phyloP scores from a whole-genome alignment of 192 early-diverging fungal genomes.

The Entomortierella parvispora region DNA sequence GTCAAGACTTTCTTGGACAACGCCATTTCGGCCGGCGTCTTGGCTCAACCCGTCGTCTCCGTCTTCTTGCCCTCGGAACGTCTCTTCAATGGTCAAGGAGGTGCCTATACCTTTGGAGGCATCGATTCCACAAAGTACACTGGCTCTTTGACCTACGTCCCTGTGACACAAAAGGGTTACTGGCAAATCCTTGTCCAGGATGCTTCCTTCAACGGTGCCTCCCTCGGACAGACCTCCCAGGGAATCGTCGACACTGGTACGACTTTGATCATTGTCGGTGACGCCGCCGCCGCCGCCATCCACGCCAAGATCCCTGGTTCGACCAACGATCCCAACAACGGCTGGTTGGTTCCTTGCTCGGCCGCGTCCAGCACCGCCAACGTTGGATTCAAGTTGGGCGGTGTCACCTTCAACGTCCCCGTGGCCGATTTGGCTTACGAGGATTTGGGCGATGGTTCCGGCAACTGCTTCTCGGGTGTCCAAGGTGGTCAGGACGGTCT shows the following conservation, averaged over 20 bases:
- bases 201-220: constrained; percentile 40
- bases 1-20: constrained; percentile 61
- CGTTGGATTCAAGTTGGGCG: constrained; percentile 34
- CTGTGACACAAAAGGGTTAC: constrained; percentile 57
- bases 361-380: constrained; percentile 8
- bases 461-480: constrained; percentile 14
- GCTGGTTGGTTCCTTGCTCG: not conserved
- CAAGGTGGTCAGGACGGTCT: constrained; percentile 18
- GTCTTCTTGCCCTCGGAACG: constrained; percentile 62
- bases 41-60: constrained; percentile 64
- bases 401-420: constrained; percentile 34
- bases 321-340: not conserved
- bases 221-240: constrained; percentile 11
- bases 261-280: constrained; percentile 64
- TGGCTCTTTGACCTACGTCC: constrained; percentile 60
- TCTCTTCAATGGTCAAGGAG: constrained; percentile 41
- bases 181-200: constrained; percentile 62
- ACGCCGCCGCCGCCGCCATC: constrained; percentile 59
- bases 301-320: constrained; percentile 28
- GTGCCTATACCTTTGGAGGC: constrained; percentile 64
- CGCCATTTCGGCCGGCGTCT: constrained; percentile 58
- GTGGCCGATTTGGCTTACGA: constrained; percentile 32
- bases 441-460: not conserved
- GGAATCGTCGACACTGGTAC: constrained; percentile 70
- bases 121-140: constrained; percentile 54